Evolutionary conservation across 2,329 filamentous ascomycete species (phyloP), one percentile per base, ranked within the genome.

Genomic region (Lojkania enalia): DNA sequence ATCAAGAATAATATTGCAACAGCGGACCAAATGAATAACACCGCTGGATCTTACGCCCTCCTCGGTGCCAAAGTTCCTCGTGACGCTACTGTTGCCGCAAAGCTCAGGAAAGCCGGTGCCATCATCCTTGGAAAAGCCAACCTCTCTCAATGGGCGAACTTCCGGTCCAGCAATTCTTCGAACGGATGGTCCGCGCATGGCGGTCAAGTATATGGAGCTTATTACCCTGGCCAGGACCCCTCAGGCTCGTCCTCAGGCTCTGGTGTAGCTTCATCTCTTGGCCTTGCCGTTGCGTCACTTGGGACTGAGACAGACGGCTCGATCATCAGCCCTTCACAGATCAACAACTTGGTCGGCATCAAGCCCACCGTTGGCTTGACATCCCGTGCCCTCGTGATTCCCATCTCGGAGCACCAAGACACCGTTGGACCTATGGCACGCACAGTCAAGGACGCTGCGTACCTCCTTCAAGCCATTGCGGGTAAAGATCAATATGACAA

Each of bases 1-100:
- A 73, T 87, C 67, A 87, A 87, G 63, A 80, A 85, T 66, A 85
- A 84, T 58, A 85, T 87, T 37, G 83, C 78, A 12, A 86, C 83
- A 0, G 61, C 68, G 2, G 83, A 86, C 58, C 63, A 73, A 46
- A 83, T 86, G 81, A 77, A 82, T 57, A 86, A 81, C 50, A 83
- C 80, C 1, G 73, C 83, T 2, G 85, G 85, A 2, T 88, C 84
- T 0, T 85, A 77, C 49, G 78, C 82, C 1, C 72, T 88, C 0
- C 57, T 83, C 0, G 82, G 83, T 0, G 77, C 83, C 6, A 79
- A 75, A 51, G 74, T 82, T 0, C 73, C 77, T 6, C 62, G 69
- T 16, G 85, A 87, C 54, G 77, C 79, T 9, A 82, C 80, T 0
- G 70, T 87, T 2, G 82, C 76, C 2, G 69, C 72, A 11, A 85